These are phyloP conservation scores for Zopfia rhizophila DNA, from an alignment of 2,329 filamentous ascomycete genomes.

Conservation along the genomic window DNA sequence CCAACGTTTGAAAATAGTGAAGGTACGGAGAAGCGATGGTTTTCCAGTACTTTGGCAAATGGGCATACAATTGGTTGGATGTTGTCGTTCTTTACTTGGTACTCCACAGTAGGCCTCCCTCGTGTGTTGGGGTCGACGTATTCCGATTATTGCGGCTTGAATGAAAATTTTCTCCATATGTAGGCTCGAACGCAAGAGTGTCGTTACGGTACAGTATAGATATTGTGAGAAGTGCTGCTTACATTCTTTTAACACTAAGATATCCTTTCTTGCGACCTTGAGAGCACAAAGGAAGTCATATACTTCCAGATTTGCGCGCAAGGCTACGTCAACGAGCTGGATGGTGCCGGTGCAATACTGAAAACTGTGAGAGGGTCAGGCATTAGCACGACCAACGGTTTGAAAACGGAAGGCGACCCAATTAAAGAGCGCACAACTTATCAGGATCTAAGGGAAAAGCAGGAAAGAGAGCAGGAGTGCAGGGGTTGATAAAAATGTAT, in stretches of 20 bases:
- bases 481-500: too few species aligned
- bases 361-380: slow-evolving; percentile 8
- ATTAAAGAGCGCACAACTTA: too few species aligned
- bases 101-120: too few species aligned
- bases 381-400: too few species aligned
- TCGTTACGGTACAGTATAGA: neutral
- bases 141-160: too few species aligned
- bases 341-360: slow-evolving; percentile 9
- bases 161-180: slow-evolving; percentile 5
- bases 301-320: slow-evolving; percentile 11
- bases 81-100: too few species aligned
- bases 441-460: too few species aligned
- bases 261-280: slow-evolving; percentile 13
- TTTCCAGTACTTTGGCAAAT: too few species aligned
- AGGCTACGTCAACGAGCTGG: slow-evolving; percentile 16
- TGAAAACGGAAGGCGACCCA: too few species aligned
- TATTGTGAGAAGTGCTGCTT: neutral
- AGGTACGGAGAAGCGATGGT: neutral
- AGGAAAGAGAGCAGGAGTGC: too few species aligned
- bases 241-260: slow-evolving; percentile 6
- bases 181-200: slow-evolving; percentile 16
- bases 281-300: slow-evolving; percentile 14
- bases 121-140: too few species aligned
- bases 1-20: neutral
- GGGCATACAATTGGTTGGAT: too few species aligned